These are phyloP conservation scores for Vitis hybrid DNA, from an alignment of 177 flowering plant species.

Conservation along the genomic window DNA sequence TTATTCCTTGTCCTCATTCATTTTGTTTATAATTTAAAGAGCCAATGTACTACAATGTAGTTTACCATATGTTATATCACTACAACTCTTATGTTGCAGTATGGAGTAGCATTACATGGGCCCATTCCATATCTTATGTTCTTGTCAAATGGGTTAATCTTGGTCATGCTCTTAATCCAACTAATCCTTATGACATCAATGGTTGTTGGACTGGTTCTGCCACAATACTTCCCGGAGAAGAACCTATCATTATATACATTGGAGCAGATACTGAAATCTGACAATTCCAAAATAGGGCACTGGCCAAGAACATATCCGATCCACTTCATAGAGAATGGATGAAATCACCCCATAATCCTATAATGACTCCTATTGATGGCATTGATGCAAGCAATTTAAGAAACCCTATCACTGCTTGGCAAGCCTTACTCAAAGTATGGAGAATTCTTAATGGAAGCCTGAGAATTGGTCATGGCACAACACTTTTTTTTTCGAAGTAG, in stretches of 20 bases:
- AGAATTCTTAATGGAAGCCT: constrained; percentile 34
- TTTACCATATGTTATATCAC: too few relatives aligned
- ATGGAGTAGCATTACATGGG: constrained; percentile 33
- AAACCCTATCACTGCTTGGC: constrained; percentile 57
- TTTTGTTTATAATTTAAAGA: too few relatives aligned
- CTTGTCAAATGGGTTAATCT: constrained; percentile 31
- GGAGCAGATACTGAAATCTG: constrained; percentile 17
- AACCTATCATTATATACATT: constrained; percentile 37
- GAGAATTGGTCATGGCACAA: constrained; percentile 16
- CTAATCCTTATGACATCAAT: constrained; percentile 24
- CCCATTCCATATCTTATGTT: constrained; percentile 38
- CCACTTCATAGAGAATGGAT: constrained; percentile 37
- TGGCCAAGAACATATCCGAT: constrained; percentile 37
- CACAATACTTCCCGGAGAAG: constrained; percentile 30
- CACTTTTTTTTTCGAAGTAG: constrained; percentile 25
- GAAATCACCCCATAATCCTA: constrained; percentile 31
- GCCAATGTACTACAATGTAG: too few relatives aligned
- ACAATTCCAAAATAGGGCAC: constrained; percentile 40
- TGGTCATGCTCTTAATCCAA: constrained; percentile 19
- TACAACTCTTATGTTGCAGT: too few relatives aligned
- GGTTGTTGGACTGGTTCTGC: constrained; percentile 51
- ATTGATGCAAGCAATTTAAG: constrained; percentile 22
- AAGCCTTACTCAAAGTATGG: constrained; percentile 33
- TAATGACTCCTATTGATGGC: constrained; percentile 23
- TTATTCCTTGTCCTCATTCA: too few relatives aligned